Base-by-base conservation (phyloP, 2,329 filamentous ascomycete genomes). In the Trichoderma simmonsii region DNA sequence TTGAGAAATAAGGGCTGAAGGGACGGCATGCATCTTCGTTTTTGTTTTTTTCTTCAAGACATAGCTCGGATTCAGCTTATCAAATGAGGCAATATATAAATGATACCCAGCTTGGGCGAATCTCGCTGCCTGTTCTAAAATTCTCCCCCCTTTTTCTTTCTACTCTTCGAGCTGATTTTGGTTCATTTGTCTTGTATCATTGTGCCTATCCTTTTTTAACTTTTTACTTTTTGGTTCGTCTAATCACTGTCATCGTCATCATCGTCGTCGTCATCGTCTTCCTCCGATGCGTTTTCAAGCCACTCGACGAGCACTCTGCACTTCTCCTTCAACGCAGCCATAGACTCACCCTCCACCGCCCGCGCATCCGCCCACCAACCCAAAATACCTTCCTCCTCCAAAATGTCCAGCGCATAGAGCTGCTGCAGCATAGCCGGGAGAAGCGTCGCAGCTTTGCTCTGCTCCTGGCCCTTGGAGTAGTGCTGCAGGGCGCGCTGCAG, bases 371-470 rank as follows among this genome's bases (percentile, higher is more conserved):
- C 88, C 95, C 95, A 98, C 96, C 96, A 99, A 62, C 88, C 87
- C 77, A 95, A 83, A 75, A 97, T 93, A 0, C 92, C 94, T 56
- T 98, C 95, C 78, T 97, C 94, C 79, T 97, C 94, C 1, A 98
- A 83, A 18, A 97, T 87, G 75, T 98, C 96, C 63, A 92, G 82
- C 75, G 92, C 90, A 79, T 97, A 97, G 66, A 98, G 85, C 81
- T 94, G 93, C 83, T 97, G 96, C 75, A 94, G 88, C 76, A 94
- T 85, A 51, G 91, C 93, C 4, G 95, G 87, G 39, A 98, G 86
- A 11, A 98, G 87, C 82, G 78, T 91, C 14, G 88, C 87, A 3
- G 84, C 83, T 72, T 82, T 84, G 28, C 79, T 77, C 30, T 81
- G 75, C 71, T 88, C 86, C 48, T 85, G 87, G 4, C 90, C 90